Percentiles rank a stretch among this genome's conserved stretches.
Conservation (phyloP, 176 grass and related monocot species). For the Carex cristatella region DNA sequence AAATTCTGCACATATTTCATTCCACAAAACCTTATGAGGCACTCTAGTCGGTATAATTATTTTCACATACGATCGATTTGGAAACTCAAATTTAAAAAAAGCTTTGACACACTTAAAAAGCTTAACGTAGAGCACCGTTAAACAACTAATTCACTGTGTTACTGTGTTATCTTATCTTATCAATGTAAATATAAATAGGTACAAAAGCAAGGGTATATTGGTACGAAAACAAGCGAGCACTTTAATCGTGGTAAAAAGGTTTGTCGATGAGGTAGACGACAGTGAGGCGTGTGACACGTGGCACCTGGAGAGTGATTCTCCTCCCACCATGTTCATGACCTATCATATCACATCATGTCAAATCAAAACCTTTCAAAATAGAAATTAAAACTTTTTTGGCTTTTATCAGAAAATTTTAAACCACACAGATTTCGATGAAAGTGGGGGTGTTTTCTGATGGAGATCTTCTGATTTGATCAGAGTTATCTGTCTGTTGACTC, state of each 20-base stretch:
- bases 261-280: neutral
- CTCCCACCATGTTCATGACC: slow-evolving; percentile 1
- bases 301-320: neutral
- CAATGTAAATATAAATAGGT: neutral
- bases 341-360: slow-evolving; percentile 25
- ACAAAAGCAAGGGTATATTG: neutral
- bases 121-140: neutral
- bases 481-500: slow-evolving; percentile 22
- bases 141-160: neutral
- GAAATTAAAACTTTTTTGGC: neutral
- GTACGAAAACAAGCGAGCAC: neutral
- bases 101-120: too few relatives aligned
- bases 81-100: too few relatives aligned
- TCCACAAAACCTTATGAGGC: too few relatives aligned
- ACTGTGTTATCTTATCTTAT: too few relatives aligned
- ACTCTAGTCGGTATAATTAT: too few relatives aligned
- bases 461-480: slow-evolving; percentile 15
- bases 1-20: too few relatives aligned
- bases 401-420: neutral
- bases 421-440: slow-evolving; percentile 13
- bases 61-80: too few relatives aligned
- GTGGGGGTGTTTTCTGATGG: neutral
- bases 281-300: slow-evolving; percentile 9
- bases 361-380: slow-evolving; percentile 4
- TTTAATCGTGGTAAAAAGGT: slow-evolving; percentile 4